These are phyloP conservation scores for Brettanomyces bruxellensis DNA, from an alignment of 805 yeast species.

Conservation along the genomic window DNA sequence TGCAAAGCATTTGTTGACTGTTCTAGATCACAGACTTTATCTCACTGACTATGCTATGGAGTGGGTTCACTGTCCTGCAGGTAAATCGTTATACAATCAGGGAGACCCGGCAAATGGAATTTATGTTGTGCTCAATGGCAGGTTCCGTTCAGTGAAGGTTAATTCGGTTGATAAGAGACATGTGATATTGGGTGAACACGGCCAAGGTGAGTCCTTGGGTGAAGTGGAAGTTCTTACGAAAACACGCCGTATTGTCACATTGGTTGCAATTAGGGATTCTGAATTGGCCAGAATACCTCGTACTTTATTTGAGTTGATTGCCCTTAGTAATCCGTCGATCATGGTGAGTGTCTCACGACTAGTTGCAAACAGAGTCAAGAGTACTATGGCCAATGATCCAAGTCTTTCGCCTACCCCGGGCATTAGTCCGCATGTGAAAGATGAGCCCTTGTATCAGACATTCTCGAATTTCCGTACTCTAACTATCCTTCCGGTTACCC, in stretches of 20 bases:
- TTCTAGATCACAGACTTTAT: constrained; percentile 57
- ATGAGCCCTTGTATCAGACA: constrained; percentile 24
- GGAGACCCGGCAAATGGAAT: constrained; percentile 88
- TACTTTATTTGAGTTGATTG: constrained; percentile 75
- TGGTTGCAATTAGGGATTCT: constrained; percentile 85
- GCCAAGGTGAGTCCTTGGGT: constrained; percentile 92
- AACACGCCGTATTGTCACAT: constrained; percentile 54
- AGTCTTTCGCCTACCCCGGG: not conserved
- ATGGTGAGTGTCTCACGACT: constrained; percentile 84
- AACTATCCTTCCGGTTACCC: constrained; percentile 70
- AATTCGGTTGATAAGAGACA: constrained; percentile 17
- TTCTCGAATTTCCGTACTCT: constrained; percentile 65
- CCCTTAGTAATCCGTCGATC: constrained; percentile 77
- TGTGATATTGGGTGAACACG: constrained; percentile 60
- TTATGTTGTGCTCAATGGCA: constrained; percentile 80
- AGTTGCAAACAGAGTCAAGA: constrained; percentile 54
- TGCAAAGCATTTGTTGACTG: constrained; percentile 62
- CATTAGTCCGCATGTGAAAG: constrained; percentile 25
- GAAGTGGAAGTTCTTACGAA: constrained; percentile 91
- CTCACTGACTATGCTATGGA: constrained; percentile 87
- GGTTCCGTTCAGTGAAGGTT: constrained; percentile 54
- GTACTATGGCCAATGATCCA: constrained; percentile 5
- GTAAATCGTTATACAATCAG: constrained; percentile 68
- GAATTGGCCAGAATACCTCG: constrained; percentile 92
- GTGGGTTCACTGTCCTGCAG: constrained; percentile 90